Base-by-base conservation (phyloP, 768 basidiomycete genomes). In the Russula brevipes region DNA sequence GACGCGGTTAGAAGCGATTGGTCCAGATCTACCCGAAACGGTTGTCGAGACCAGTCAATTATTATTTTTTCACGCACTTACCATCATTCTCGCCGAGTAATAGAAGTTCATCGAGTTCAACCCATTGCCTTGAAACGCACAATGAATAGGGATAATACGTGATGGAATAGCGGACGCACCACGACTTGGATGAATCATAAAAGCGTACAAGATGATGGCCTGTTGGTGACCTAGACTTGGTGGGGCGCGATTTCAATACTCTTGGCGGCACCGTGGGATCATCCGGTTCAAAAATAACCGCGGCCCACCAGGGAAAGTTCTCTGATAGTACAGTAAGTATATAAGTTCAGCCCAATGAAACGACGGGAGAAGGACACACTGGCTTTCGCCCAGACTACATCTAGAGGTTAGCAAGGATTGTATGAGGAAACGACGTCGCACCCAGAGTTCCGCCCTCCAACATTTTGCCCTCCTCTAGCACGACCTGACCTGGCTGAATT, bases 231-330 rank as follows among this genome's bases (percentile, higher is more conserved):
- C 66, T 67, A 67, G 72, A 71, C 50, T 63, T 70, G 8, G 68
- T 70, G 42, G 73, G 67, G 55, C 81, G 74, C 36, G 77, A 76
- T 67, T 74, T 61, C 41, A 66, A 52, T 33, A 66, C 51, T 33
- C 46, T 30, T 56, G 47, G 67, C 57, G 73, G 58, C n/a, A 93
- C 80, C 0, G 71, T 72, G 1, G 77, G 72, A 52, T 87, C 82
- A 45, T 85, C 82, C 9, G 82, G 80, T 31, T 86, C 84, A 56
- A 80, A 86, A 16, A 94, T 81, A 9, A 89, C 84, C 9, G 87
- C 94, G 45, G 94, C 91, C 86, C 89, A 96, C 86, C 86, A 95
- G 1, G 94, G 94, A 69, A 79, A 94, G 0, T 85, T 81, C 41
- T 77, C 91, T 91, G 54, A 60, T 12, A 9, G 54, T 52, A 55